Evolutionary conservation across 495 filamentous ascomycete genomes (phyloP).

Genomic region (Penicillium paradoxum): DNA sequence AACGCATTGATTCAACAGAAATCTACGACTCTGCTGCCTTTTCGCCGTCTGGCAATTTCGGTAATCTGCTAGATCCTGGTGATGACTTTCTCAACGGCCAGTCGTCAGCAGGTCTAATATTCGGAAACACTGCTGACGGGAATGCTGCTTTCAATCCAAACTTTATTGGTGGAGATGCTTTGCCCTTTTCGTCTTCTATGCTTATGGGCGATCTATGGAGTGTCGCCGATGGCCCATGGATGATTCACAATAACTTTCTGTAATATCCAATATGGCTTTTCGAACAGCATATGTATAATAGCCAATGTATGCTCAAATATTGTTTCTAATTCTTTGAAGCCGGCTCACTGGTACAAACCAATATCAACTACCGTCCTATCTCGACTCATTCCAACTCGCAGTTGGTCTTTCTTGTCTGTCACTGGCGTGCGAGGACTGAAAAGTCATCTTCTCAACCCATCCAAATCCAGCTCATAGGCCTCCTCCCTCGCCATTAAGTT

Average conservation of each 20-base stretch:
- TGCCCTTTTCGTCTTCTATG: slow-evolving; percentile 19
- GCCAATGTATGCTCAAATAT: neutral
- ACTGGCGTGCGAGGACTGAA: neutral
- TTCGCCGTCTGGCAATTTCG: slow-evolving; percentile 3
- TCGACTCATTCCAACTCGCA: slow-evolving; percentile 12
- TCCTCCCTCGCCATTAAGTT: slow-evolving; percentile 17
- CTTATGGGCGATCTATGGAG: slow-evolving; percentile 36
- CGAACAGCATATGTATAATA: neutral
- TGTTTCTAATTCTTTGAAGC: neutral
- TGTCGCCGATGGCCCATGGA: slow-evolving; percentile 40
- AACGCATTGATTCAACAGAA: neutral
- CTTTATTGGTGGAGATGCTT: slow-evolving; percentile 11
- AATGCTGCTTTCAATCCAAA: slow-evolving; percentile 13
- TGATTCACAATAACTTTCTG: slow-evolving; percentile 31
- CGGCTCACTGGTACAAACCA: neutral
- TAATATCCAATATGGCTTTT: neutral
- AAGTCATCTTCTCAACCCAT: slow-evolving; percentile 6
- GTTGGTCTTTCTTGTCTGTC: neutral
- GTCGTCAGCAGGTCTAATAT: slow-evolving; percentile 20
- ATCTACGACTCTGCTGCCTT: slow-evolving; percentile 5
- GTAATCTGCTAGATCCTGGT: slow-evolving; percentile 1
- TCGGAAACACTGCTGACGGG: slow-evolving; percentile 18
- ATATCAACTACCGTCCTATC: slow-evolving; percentile 5
- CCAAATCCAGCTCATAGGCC: slow-evolving; percentile 17
- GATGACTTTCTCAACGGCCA: slow-evolving; percentile 1